Percentiles rank a stretch among this genome's conserved stretches.
These are phyloP conservation scores for Xylaria curta DNA, from an alignment of 495 filamentous ascomycete genomes.

Conservation along the genomic window DNA sequence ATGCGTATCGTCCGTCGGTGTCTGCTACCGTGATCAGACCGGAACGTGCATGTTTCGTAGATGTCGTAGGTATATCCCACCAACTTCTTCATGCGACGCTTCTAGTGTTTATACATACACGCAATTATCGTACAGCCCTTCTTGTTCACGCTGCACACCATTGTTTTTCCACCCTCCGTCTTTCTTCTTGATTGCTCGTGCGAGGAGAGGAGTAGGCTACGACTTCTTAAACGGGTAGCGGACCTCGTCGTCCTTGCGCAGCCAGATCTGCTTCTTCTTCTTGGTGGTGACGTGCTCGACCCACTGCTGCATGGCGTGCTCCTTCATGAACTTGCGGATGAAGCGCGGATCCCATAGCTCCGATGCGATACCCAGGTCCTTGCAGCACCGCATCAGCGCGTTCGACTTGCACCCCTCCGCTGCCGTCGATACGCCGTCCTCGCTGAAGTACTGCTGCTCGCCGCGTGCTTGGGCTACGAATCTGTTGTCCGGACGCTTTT, in stretches of 20 bases:
- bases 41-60: slow-evolving; percentile 6
- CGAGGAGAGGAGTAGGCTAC: slow-evolving; percentile 36
- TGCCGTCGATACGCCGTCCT: slow-evolving; percentile 93
- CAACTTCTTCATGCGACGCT: neutral
- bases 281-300: slow-evolving; percentile 69
- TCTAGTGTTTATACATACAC: neutral
- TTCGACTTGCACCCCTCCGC: slow-evolving; percentile 98
- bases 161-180: neutral
- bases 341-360: slow-evolving; percentile 97
- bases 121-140: slow-evolving; percentile 14
- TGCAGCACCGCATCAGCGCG: slow-evolving; percentile 95
- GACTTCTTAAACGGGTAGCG: slow-evolving; percentile 81
- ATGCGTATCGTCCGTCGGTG: slow-evolving; percentile 23
- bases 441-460: slow-evolving; percentile 92
- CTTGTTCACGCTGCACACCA: neutral
- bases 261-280: slow-evolving; percentile 86
- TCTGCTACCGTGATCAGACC: slow-evolving; percentile 13
- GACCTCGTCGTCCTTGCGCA: slow-evolving; percentile 82
- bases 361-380: slow-evolving; percentile 92
- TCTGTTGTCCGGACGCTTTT: slow-evolving; percentile 48
- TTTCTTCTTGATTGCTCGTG: neutral
- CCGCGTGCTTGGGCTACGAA: slow-evolving; percentile 92
- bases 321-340: slow-evolving; percentile 73
- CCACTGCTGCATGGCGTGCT: slow-evolving; percentile 75
- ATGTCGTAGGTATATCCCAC: slow-evolving; percentile 10